Evolutionary conservation across 768 basidiomycete species (phyloP).

Genomic region (Chalciporus sphaerocephalus): DNA sequence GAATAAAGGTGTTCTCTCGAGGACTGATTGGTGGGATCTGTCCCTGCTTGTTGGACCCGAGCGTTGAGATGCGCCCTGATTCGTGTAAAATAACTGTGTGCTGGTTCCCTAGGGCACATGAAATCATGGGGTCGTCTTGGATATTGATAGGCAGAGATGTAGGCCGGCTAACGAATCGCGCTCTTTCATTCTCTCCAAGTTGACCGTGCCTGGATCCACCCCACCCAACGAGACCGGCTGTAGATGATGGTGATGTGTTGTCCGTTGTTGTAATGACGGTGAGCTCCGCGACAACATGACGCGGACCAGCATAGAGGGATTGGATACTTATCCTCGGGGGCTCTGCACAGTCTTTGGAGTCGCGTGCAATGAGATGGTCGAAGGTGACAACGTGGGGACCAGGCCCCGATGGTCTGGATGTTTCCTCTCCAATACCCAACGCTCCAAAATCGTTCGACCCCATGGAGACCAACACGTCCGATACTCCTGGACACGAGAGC

Average conservation of each 20-base stretch:
- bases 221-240: conserved; percentile 64
- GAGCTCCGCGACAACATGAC: conserved; percentile 60
- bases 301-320: conserved; percentile 60
- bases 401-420: conserved; percentile 8
- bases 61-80: conserved; percentile 44
- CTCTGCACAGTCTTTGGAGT: conserved; percentile 26
- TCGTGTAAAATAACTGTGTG: conserved; percentile 43
- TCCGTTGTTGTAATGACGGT: conserved; percentile 20
- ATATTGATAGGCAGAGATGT: conserved; percentile 33
- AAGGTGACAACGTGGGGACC: conserved; percentile 11
- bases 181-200: conserved; percentile 44
- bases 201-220: conserved; percentile 84
- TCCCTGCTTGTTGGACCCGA: conserved; percentile 71
- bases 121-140: conserved; percentile 29
- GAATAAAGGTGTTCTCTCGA: conserved; percentile 24
- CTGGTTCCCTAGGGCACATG: conserved; percentile 47
- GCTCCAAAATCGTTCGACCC: conserved; percentile 85
- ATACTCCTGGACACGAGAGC: conserved; percentile 38
- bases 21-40: conserved; percentile 48
- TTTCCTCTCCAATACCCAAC: conserved; percentile 51
- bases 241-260: conserved; percentile 10
- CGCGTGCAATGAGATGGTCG: conserved; percentile 31
- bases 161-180: conserved; percentile 19
- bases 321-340: conserved; percentile 33
- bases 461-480: conserved; percentile 67